Evolutionary conservation across 176 grass and related monocot genomes (phyloP), one percentile per base, ranked within the genome.

Genomic region (Carex myosuroides): DNA sequence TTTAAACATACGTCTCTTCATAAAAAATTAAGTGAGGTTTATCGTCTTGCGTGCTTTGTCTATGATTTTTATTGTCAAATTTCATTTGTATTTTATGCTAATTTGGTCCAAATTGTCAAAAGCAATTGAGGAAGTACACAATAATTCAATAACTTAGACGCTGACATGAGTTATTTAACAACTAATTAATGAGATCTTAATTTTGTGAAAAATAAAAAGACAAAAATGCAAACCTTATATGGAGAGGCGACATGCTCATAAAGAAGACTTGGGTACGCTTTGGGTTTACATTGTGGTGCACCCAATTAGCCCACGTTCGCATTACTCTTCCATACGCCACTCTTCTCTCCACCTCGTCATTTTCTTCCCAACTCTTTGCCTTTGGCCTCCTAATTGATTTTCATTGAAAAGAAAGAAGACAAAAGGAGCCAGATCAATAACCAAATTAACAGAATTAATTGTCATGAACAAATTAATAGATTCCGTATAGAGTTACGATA

Each of bases 181-280:
- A 75, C 21, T 22, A 21, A 44, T 39, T 46, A 13, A 46, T 21
- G 39, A 75, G 71, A 75, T 37, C 0, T 9, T 29, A 29, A 29
- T 29, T 70, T 70, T 17, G 7, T 70, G 13, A 41, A 41, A 70
- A 5, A 39, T 0, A 10, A 24, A 69, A 70, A 12, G 30, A 79
- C 50, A 48, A 12, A 64, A 74, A 53, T 57, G 77, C 33, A 37
- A 82, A 88, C 95, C 89, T 94, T 60, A 88, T 78, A 85, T 97
- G 95, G 32, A 94, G 92, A 39, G 95, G 95, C 0, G 95, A 97
- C 71, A 97, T 94, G 95, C 90, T 94, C 92, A 94, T 94, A 85
- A 94, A 97, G 87, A 94, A 97, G 46, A 97, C 95, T 65, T 86
- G 85, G 16, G 95, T 97, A 61, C 87, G 89, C 48, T 59, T 87